Evolutionary conservation across 129 eudicot species (phyloP).

Genomic region (Heracleum sosnowskyi): DNA sequence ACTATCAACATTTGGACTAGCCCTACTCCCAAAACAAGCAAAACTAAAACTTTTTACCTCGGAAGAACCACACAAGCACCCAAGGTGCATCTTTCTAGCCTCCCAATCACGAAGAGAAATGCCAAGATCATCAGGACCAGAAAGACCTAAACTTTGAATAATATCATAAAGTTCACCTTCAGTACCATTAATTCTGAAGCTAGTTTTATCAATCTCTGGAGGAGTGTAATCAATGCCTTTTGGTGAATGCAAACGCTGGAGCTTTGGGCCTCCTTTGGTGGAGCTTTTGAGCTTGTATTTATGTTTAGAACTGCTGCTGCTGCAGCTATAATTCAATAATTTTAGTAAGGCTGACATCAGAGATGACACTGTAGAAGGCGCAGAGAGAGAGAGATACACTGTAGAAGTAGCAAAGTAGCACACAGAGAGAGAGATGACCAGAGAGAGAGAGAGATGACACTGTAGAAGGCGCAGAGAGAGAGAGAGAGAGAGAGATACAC

Average conservation of each 20-base stretch:
- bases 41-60: background rate
- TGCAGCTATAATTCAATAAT: too few relatives aligned
- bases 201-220: background rate
- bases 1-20: background rate
- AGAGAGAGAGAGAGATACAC: too few relatives aligned
- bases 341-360: too few relatives aligned
- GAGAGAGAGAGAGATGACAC: too few relatives aligned
- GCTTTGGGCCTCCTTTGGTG: background rate
- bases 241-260: background rate
- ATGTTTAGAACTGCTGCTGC: background rate
- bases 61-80: background rate
- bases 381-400: too few relatives aligned
- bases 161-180: background rate
- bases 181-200: background rate
- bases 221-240: background rate
- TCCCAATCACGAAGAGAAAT: background rate
- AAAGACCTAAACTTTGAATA: background rate
- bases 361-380: too few relatives aligned
- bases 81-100: background rate
- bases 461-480: too few relatives aligned
- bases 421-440: too few relatives aligned
- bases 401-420: too few relatives aligned
- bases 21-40: background rate
- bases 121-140: constrained; percentile 2
- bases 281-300: background rate